Percentiles rank a stretch among this genome's conserved stretches.
Conservation (phyloP, 148 eudicot genomes). For the Beta vulgaris region DNA sequence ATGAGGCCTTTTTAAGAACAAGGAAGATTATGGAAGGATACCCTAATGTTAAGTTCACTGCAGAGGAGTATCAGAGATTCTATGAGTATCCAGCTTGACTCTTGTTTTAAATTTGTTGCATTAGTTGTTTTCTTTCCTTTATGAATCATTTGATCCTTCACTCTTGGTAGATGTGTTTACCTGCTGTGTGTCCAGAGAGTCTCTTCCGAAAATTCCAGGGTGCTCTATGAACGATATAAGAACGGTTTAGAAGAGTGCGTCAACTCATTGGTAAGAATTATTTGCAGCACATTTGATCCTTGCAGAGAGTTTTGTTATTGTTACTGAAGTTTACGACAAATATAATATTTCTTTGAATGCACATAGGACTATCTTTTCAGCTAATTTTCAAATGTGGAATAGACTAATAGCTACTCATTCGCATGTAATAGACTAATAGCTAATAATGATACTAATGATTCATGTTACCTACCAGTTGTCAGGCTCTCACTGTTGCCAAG, state of each 20-base stretch:
- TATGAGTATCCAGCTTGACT: constrained; percentile 26
- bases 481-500: not conserved
- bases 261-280: constrained; percentile 29
- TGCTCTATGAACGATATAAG: constrained; percentile 27
- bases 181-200: constrained; percentile 35
- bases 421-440: not conserved
- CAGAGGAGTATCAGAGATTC: constrained; percentile 35
- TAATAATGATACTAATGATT: not conserved
- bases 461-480: not conserved
- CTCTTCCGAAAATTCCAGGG: constrained; percentile 26
- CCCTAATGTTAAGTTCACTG: constrained; percentile 27
- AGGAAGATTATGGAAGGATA: constrained; percentile 35
- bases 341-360: not conserved
- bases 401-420: not conserved
- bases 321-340: not conserved
- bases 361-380: not conserved
- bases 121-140: not conserved
- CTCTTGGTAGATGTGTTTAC: constrained; percentile 34
- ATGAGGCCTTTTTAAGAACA: constrained; percentile 34
- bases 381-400: not conserved
- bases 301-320: not conserved
- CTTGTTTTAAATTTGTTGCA: not conserved
- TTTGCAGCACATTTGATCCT: not conserved
- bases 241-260: constrained; percentile 34
- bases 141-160: constrained; percentile 11